phyloP scores from a whole-genome alignment of 805 yeast species.

The Lipomyces orientalis region DNA sequence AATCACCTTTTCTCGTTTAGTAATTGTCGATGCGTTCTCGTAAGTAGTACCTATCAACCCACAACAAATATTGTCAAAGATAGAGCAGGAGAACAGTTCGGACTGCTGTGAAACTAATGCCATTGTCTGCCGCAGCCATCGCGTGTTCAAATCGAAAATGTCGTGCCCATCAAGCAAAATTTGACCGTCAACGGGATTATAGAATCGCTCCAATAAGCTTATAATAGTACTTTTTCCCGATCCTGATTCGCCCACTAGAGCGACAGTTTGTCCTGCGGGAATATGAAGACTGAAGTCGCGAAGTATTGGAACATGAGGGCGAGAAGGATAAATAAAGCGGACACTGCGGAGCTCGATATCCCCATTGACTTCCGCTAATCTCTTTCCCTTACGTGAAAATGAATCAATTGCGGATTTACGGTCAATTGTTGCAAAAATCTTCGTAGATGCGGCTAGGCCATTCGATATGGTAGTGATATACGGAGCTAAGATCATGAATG shows the following conservation, averaged over 20 bases:
- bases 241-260: constrained; percentile 88
- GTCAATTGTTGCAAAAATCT: constrained; percentile 52
- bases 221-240: constrained; percentile 53
- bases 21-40: constrained; percentile 47
- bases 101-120: constrained; percentile 69
- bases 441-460: constrained; percentile 51
- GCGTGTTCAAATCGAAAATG: constrained; percentile 56
- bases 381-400: constrained; percentile 39
- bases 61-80: constrained; percentile 78
- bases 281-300: constrained; percentile 39
- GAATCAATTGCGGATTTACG: constrained; percentile 51
- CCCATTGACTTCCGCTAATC: constrained; percentile 47
- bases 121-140: constrained; percentile 57
- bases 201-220: constrained; percentile 62
- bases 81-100: constrained; percentile 73
- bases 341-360: constrained; percentile 42
- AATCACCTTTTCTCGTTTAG: constrained; percentile 47
- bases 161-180: constrained; percentile 57
- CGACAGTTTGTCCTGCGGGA: constrained; percentile 86
- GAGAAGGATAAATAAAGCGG: constrained; percentile 44
- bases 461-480: constrained; percentile 47
- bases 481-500: constrained; percentile 51
- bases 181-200: constrained; percentile 58
- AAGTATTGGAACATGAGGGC: constrained; percentile 43
- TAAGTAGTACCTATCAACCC: constrained; percentile 56